Evolutionary conservation across 257 asterid genomes (phyloP).

Genomic region (Solanum chiquidenum): DNA sequence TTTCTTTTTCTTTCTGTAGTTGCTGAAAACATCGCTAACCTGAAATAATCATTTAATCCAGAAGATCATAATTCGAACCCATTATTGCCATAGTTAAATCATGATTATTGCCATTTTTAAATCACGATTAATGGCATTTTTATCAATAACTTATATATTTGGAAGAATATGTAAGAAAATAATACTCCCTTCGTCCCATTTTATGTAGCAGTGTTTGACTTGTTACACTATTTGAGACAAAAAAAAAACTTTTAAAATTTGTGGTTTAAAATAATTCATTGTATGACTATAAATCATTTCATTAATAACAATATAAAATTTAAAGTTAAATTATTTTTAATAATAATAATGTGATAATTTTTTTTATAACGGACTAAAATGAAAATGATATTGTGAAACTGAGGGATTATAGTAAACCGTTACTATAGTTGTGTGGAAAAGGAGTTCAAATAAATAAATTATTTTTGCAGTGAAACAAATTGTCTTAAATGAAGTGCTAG

Average conservation of each 20-base stretch:
- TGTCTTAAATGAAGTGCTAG: not conserved
- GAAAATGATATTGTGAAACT: no score
- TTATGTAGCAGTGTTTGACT: not conserved
- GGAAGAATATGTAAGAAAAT: not conserved
- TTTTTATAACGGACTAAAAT: no score
- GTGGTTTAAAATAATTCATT: accelerated
- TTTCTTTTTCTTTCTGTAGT: not conserved
- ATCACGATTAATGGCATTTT: not conserved
- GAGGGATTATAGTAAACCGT: not conserved
- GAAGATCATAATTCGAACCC: not conserved
- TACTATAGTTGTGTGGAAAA: not conserved
- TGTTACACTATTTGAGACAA: no score
- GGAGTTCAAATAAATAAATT: not conserved
- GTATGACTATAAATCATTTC: not conserved
- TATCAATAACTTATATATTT: not conserved
- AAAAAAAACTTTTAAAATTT: no score
- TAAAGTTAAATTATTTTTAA: no score
- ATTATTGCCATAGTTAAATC: not conserved
- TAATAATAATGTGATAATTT: accelerated
- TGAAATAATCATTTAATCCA: not conserved
- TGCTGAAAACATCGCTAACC: not conserved
- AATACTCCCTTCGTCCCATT: not conserved
- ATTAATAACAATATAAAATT: no score
- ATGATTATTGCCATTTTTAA: not conserved
- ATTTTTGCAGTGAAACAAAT: not conserved